A percentile compares a stretch with the other conserved stretches of the same genome.
Evolutionary conservation across 192 early-diverging fungal genomes (phyloP).

Genomic region (Anaeromyces robustus): DNA sequence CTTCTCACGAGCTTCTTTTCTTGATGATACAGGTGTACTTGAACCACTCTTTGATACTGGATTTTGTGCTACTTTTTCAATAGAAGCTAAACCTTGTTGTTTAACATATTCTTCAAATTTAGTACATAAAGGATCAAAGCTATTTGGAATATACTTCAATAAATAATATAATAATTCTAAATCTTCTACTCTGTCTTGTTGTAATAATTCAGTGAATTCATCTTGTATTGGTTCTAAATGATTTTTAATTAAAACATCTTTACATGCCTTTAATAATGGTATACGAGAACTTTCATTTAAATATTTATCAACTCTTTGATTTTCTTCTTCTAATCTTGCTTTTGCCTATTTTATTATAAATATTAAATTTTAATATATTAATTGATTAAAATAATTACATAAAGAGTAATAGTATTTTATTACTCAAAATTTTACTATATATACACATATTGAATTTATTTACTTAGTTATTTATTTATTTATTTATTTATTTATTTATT

Average conservation of each 20-base stretch:
- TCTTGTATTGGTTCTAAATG: constrained; percentile 70
- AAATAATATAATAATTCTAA: constrained; percentile 75
- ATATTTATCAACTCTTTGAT: constrained; percentile 72
- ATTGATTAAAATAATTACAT: too few species aligned
- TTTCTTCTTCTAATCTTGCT: constrained; percentile 61
- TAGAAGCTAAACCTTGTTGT: constrained; percentile 58
- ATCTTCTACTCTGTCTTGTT: constrained; percentile 75
- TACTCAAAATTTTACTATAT: too few species aligned
- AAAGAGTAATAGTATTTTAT: too few species aligned
- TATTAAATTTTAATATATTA: not conserved
- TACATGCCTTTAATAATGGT: constrained; percentile 65
- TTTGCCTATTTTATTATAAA: constrained; percentile 33
- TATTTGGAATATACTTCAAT: constrained; percentile 60
- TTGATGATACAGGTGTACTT: constrained; percentile 5
- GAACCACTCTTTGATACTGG: constrained; percentile 3
- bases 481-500: too few species aligned
- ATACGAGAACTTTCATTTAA: constrained; percentile 61
- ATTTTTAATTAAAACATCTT: constrained; percentile 70
- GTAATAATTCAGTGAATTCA: constrained; percentile 81
- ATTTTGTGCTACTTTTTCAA: constrained; percentile 51
- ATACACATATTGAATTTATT: too few species aligned
- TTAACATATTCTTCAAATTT: constrained; percentile 65
- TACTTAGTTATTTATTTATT: too few species aligned
- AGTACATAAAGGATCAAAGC: constrained; percentile 61
- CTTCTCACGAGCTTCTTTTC: constrained; percentile 9